Base-by-base conservation (phyloP, 257 asterid genomes). In the Linaria vulgaris region DNA sequence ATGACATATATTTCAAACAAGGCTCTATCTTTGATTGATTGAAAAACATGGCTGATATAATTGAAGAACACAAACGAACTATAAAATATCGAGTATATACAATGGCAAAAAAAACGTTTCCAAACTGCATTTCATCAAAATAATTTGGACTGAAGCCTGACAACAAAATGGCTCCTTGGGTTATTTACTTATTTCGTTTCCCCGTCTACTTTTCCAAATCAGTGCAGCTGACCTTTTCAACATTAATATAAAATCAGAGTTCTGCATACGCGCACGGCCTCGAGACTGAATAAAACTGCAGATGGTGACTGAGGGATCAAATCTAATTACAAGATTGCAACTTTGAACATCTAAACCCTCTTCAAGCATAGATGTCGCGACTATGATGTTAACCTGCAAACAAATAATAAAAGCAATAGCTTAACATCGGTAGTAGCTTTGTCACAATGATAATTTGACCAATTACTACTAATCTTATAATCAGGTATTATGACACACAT, bases 231-330 rank as follows among this genome's bases (percentile, higher is more conserved):
- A 83, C 98, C 96, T 83, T 71, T 70, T 67, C 37, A 85, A 79
- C 96, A 92, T 82, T 65, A 85, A 53, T 59, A 92, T 52, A 69
- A 88, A 92, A 68, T 88, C 89, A 3, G 98, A 92, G 74, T 80
- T 85, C 46, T 74, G 88, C 96, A 80, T 88, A 38, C 98, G 92
- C 56, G 97, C 98, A 67, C 97, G 96, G 1, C 98, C 98, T 43
- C 95, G 87, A 17, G 98, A 92, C 75, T 92, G 97, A 77, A 92
- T 92, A 67, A 88, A 92, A 77, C 98, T 87, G 72, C 97, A 87
- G 48, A 88, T 68, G 19, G 88, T 88, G 16, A 81, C 80, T 41
- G 97, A 74, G 16, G 80, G 94, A 71, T 92, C 98, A 67, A 86
- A 92, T 69, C 98, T 80, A 31, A 88, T 82, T 0, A 92, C 98